A percentile compares a stretch with the other conserved stretches of the same genome.
These are phyloP conservation scores for Fusarium siculi DNA, from an alignment of 2,329 filamentous ascomycete species.

Conservation along the genomic window DNA sequence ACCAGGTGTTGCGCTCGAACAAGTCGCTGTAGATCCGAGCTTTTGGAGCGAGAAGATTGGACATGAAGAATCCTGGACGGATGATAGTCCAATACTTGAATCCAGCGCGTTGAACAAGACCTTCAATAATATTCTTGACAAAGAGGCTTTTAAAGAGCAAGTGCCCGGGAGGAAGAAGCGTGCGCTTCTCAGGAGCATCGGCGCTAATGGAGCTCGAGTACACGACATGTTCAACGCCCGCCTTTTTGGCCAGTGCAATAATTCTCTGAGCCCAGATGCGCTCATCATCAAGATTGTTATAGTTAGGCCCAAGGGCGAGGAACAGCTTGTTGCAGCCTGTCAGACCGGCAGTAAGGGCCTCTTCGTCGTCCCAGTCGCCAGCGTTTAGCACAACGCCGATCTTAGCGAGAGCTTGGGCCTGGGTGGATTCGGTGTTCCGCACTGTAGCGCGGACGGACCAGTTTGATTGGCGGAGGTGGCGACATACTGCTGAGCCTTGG, in stretches of 20 bases:
- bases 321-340: not conserved
- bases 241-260: not conserved
- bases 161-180: not conserved
- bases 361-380: not conserved
- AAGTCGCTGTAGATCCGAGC: not conserved
- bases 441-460: slow-evolving; percentile 3
- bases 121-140: not conserved
- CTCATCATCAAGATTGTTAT: not conserved
- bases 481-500: slow-evolving; percentile 5
- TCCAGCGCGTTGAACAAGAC: not conserved
- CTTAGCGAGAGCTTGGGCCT: not conserved
- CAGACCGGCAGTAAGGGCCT: not conserved
- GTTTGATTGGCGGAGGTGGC: not conserved
- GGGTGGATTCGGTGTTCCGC: not conserved
- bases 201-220: slow-evolving; percentile 4
- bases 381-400: not conserved
- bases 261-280: slow-evolving; percentile 2
- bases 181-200: not conserved
- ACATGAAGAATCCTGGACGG: not conserved
- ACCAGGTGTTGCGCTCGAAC: not conserved
- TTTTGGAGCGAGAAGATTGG: not conserved
- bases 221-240: not conserved
- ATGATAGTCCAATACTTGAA: not conserved
- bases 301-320: not conserved
- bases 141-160: not conserved